Evolutionary conservation across 228 moss, liverwort and hornwort species (phyloP), one percentile per base, ranked within the genome.

Genomic region (Sphagnum magellanicum): DNA sequence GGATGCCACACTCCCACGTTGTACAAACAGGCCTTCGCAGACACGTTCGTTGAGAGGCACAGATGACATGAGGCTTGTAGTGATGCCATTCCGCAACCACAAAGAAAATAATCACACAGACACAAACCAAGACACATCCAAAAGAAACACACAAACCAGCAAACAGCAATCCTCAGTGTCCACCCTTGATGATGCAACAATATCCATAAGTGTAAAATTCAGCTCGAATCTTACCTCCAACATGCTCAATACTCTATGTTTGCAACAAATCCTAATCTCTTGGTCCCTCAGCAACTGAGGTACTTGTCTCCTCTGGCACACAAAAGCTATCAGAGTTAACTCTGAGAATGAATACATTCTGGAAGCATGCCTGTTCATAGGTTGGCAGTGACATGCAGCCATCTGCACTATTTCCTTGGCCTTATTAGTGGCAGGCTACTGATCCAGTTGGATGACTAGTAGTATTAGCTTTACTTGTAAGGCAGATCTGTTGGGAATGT

Each of bases 101-200:
- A 85, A 90, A 86, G 81, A 68, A 92, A 81, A 79, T 71, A 88
- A 82, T 81, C 72, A 76, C 79, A 83, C 91, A 81, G 83, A 88
- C 79, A 89, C 84, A 88, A 87, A 82, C 85, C 83, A 86, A 91
- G 76, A 89, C 77, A 81, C 78, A 85, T 81, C 89, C 92, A 85
- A 80, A 77, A 84, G 83, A 83, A 83, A 87, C 75, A 83, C 69
- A 83, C 65, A 88, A 88, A 77, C 80, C 72, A 85, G 89, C 78
- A 89, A 79, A 88, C 68, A 85, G 81, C 76, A 79, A 71, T 88
- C 84, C 64, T 88, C 79, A 88, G 74, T 87, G 78, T 90, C 66
- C 73, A 85, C 87, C 67, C 83, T 71, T 73, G 70, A 74, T 83
- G 73, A 81, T 79, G 74, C 67, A 76, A 71, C 67, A 52, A 63